These are phyloP conservation scores for Torulaspora globosa DNA, from an alignment of 1,139 yeast species.

Conservation along the genomic window DNA sequence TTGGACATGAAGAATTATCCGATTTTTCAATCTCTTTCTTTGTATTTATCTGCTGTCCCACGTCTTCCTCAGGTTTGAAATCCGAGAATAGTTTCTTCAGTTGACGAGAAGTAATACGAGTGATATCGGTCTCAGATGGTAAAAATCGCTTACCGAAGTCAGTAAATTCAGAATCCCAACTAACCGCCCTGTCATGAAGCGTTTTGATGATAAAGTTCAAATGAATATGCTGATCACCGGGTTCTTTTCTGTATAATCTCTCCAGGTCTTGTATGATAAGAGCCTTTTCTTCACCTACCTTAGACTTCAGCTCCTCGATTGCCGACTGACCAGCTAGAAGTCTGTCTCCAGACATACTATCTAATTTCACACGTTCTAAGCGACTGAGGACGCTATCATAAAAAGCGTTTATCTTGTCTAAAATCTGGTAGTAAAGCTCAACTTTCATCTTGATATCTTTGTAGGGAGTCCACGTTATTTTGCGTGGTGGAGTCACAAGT, in stretches of 20 bases:
- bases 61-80: slow-evolving; percentile 34
- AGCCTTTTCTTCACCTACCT: slow-evolving; percentile 50
- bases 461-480: slow-evolving; percentile 67
- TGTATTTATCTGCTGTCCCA: slow-evolving; percentile 17
- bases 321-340: slow-evolving; percentile 62
- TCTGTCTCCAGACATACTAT: slow-evolving; percentile 64
- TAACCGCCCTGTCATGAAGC: slow-evolving; percentile 76
- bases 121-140: slow-evolving; percentile 92
- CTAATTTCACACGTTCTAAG: slow-evolving; percentile 74
- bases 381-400: slow-evolving; percentile 73
- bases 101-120: slow-evolving; percentile 86
- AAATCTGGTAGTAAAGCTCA: slow-evolving; percentile 55
- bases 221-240: slow-evolving; percentile 63
- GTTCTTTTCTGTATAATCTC: slow-evolving; percentile 51
- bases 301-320: slow-evolving; percentile 54
- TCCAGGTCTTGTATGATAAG: slow-evolving; percentile 47
- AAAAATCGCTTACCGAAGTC: slow-evolving; percentile 76
- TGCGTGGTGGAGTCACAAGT: slow-evolving; percentile 71
- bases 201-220: slow-evolving; percentile 66
- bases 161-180: slow-evolving; percentile 82
- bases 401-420: slow-evolving; percentile 52
- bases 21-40: slow-evolving; percentile 2
- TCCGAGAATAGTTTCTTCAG: slow-evolving; percentile 68
- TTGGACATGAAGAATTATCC: background rate
- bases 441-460: slow-evolving; percentile 66